Evolutionary conservation across 345 rosid species (phyloP).

Genomic region (Nephelium lappaceum): DNA sequence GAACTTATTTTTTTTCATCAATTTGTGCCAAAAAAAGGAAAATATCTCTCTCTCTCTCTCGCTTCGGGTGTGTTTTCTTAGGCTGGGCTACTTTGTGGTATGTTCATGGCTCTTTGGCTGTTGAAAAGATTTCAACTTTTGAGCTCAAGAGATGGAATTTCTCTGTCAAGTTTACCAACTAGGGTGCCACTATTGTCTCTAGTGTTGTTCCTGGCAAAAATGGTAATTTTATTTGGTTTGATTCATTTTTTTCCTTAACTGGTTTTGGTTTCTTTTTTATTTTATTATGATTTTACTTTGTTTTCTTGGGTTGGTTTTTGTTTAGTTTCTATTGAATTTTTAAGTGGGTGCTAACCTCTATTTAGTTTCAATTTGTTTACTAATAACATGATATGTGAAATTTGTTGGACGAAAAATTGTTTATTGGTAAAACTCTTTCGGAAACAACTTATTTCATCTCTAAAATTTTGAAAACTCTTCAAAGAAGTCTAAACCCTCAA

Average conservation of each 20-base stretch:
- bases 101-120: conserved; percentile 15
- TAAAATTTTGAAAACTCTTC: too few species aligned
- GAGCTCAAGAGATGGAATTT: conserved; percentile 74
- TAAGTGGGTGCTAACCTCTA: too few species aligned
- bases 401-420: too few species aligned
- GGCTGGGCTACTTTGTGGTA: conserved; percentile 30
- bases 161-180: conserved; percentile 65
- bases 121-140: conserved; percentile 42
- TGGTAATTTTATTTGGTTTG: conserved; percentile 39
- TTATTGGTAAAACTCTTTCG: too few species aligned
- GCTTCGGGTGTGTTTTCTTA: conserved; percentile 18
- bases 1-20: too few species aligned
- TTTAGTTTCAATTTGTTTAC: too few species aligned
- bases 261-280: background rate
- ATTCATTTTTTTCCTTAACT: background rate
- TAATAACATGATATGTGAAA: too few species aligned
- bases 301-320: background rate
- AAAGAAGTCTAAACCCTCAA: too few species aligned
- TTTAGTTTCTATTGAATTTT: too few species aligned
- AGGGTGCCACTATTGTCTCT: conserved; percentile 82
- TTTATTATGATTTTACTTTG: background rate
- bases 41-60: conserved; percentile 24
- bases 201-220: conserved; percentile 71
- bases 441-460: too few species aligned
- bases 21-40: background rate